phyloP scores from a whole-genome alignment of 805 yeast species.

The Vanderwaltozyma verrucispora region DNA sequence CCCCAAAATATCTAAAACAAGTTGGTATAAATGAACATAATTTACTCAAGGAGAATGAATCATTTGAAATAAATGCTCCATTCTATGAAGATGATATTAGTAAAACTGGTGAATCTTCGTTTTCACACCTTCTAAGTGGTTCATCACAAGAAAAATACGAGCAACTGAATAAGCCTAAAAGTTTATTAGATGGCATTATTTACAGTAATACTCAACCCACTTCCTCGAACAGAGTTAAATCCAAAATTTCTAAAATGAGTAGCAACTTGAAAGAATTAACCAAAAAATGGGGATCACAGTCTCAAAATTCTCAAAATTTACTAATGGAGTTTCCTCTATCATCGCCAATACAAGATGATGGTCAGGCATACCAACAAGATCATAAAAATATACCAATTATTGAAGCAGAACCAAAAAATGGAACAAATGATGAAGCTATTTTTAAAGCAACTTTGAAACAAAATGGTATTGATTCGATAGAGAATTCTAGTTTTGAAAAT shows the following conservation, averaged over 20 bases:
- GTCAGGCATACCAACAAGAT: too few relatives aligned
- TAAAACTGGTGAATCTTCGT: constrained; percentile 1
- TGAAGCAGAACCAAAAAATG: too few relatives aligned
- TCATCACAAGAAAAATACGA: background rate
- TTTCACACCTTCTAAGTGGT: background rate
- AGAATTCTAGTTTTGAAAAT: too few relatives aligned
- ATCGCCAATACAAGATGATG: constrained; percentile 5
- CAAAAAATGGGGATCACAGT: background rate
- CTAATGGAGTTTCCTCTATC: constrained; percentile 9
- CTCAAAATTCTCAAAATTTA: constrained; percentile 3
- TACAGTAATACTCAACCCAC: background rate
- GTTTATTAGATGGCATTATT: background rate
- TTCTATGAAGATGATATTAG: constrained; percentile 14
- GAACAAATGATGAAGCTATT: background rate
- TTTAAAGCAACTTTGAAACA: too few relatives aligned
- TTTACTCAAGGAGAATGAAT: constrained; percentile 1
- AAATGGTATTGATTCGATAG: too few relatives aligned
- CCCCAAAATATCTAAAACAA: too few relatives aligned
- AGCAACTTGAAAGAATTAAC: background rate
- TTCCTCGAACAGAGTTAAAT: background rate
- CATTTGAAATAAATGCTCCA: constrained; percentile 17
- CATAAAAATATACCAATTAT: too few relatives aligned
- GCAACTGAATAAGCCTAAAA: background rate
- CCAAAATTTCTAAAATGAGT: background rate
- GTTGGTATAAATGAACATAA: background rate